Percentiles rank a stretch among this genome's conserved stretches.
These are phyloP conservation scores for Pseudocercospora cruenta DNA, from an alignment of 2,329 filamentous ascomycete genomes.

Conservation along the genomic window DNA sequence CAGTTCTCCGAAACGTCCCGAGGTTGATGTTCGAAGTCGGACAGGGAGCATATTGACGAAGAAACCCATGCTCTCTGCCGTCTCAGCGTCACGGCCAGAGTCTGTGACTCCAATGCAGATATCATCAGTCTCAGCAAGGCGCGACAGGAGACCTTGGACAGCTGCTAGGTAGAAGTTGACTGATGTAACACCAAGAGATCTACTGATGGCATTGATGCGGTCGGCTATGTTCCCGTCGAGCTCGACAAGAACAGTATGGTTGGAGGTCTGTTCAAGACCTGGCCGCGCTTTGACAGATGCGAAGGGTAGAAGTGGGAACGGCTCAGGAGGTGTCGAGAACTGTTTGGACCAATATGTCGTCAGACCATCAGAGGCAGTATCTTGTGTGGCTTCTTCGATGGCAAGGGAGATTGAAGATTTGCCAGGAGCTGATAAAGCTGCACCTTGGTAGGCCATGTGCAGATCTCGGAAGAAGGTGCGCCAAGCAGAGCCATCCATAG, in stretches of 20 bases:
- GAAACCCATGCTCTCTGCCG: slow-evolving; percentile 41
- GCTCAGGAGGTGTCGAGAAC: slow-evolving; percentile 7
- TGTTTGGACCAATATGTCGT: slow-evolving; percentile 16
- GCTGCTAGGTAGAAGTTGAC: slow-evolving; percentile 45
- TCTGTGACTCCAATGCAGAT: slow-evolving; percentile 50
- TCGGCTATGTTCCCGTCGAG: slow-evolving; percentile 7
- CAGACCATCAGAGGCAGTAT: not conserved
- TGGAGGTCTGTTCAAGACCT: slow-evolving; percentile 10
- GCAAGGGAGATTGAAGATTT: slow-evolving; percentile 15
- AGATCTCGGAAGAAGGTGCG: slow-evolving; percentile 34
- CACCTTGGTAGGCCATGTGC: slow-evolving; percentile 24
- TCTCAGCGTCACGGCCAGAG: slow-evolving; percentile 39
- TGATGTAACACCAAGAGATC: slow-evolving; percentile 17
- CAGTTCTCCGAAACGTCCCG: slow-evolving; percentile 12
- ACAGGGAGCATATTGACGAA: slow-evolving; percentile 48
- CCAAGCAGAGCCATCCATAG: slow-evolving; percentile 39
- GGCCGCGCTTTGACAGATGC: slow-evolving; percentile 19
- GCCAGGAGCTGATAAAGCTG: slow-evolving; percentile 10
- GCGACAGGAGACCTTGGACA: slow-evolving; percentile 38
- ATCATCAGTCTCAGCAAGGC: slow-evolving; percentile 35
- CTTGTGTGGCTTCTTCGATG: not conserved
- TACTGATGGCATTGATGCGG: slow-evolving; percentile 17
- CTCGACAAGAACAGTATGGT: slow-evolving; percentile 9
- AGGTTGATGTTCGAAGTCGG: slow-evolving; percentile 25
- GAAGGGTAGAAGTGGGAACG: slow-evolving; percentile 23